These are phyloP conservation scores for Cyclotella kingstonii DNA, from an alignment of 108 stramenopile species.

Conservation along the genomic window DNA sequence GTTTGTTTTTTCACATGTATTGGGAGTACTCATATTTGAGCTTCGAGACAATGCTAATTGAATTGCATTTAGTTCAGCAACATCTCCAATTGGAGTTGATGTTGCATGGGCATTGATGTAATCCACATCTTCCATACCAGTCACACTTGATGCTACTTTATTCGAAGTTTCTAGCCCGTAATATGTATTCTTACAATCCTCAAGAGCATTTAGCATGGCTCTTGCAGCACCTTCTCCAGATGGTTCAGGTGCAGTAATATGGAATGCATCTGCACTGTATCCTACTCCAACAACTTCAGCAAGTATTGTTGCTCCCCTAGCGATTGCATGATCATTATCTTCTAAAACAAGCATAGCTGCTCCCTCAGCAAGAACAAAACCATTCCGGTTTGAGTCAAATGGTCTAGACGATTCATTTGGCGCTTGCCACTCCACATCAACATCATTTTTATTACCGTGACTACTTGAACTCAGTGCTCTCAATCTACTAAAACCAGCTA, in stretches of 20 bases:
- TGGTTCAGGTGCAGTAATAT: conserved; percentile 87
- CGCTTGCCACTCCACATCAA: conserved; percentile 38
- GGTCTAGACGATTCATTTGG: conserved; percentile 62
- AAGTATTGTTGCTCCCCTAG: conserved; percentile 66
- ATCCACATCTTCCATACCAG: conserved; percentile 50
- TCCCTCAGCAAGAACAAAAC: conserved; percentile 96
- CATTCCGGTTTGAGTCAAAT: conserved; percentile 84
- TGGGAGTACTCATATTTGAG: too few relatives aligned
- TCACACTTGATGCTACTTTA: not conserved
- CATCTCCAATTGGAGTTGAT: conserved; percentile 93
- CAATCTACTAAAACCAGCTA: conserved; percentile 92
- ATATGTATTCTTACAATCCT: too few relatives aligned
- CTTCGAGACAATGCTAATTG: conserved; percentile 44
- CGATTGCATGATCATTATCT: conserved; percentile 75
- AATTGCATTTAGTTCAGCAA: conserved; percentile 84
- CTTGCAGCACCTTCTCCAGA: conserved; percentile 78
- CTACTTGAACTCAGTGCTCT: conserved; percentile 75
- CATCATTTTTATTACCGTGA: conserved; percentile 51
- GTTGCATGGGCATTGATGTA: conserved; percentile 98
- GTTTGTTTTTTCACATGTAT: not conserved
- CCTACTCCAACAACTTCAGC: conserved; percentile 73
- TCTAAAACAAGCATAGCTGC: conserved; percentile 90
- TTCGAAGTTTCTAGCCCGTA: conserved; percentile 9
- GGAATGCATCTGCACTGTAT: conserved; percentile 83
- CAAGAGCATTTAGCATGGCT: conserved; percentile 84